phyloP scores from a whole-genome alignment of 2,329 filamentous ascomycete species.

The Botrytis fabae region DNA sequence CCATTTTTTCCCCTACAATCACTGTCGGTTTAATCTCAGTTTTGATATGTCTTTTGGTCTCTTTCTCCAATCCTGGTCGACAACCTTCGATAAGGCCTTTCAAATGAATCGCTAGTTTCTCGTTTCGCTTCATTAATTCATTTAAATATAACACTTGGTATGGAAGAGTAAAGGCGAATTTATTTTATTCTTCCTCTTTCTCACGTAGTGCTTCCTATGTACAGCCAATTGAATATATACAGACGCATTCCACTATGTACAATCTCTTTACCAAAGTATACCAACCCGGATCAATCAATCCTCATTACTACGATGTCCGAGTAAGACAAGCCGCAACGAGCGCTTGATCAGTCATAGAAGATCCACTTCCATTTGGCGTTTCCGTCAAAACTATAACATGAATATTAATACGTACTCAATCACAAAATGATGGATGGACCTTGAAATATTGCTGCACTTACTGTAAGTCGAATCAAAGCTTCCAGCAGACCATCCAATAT shows the following conservation, averaged over 20 bases:
- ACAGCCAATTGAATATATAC: slow-evolving; percentile 7
- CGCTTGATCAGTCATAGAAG: slow-evolving; percentile 30
- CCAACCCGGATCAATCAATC: neutral
- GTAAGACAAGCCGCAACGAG: slow-evolving; percentile 34
- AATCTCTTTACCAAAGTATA: neutral
- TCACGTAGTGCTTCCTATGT: neutral
- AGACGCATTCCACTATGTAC: neutral
- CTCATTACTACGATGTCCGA: slow-evolving; percentile 12
- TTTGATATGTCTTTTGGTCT: neutral
- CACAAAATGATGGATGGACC: neutral
- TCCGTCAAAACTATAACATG: slow-evolving; percentile 29
- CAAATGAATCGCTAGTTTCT: no score
- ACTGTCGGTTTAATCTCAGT: neutral
- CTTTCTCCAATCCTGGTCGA: neutral
- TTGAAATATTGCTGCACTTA: slow-evolving; percentile 17
- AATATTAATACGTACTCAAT: slow-evolving; percentile 2
- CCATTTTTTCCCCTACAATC: neutral
- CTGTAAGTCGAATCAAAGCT: slow-evolving; percentile 37
- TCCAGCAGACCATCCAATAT: slow-evolving; percentile 44
- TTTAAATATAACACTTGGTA: neutral
- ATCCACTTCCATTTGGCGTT: slow-evolving; percentile 31
- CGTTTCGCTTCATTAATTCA: neutral
- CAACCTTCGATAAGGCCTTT: neutral
- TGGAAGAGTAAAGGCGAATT: neutral
- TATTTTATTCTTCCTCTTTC: neutral